Conservation (phyloP, 2,329 filamentous ascomycete species). For the Penicillium brasilianum region DNA sequence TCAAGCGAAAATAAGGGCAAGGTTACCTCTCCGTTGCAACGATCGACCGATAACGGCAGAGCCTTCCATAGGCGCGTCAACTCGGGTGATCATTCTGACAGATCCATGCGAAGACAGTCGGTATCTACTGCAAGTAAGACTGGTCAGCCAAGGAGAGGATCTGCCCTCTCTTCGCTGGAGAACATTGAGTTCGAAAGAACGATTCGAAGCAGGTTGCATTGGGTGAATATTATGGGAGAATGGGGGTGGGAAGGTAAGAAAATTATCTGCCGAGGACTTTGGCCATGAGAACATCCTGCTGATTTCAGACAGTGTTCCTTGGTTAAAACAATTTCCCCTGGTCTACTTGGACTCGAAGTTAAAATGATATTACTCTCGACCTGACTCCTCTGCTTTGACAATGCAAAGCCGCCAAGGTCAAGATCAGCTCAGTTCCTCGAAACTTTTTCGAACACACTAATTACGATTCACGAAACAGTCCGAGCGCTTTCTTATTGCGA, state of each 20-base stretch:
- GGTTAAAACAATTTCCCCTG: slow-evolving; percentile 6
- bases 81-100: slow-evolving; percentile 36
- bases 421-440: not conserved
- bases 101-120: slow-evolving; percentile 18
- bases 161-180: slow-evolving; percentile 42
- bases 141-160: slow-evolving; percentile 32
- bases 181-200: slow-evolving; percentile 64
- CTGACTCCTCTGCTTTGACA: not conserved
- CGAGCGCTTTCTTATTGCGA: slow-evolving; percentile 7
- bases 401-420: not conserved
- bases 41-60: slow-evolving; percentile 17
- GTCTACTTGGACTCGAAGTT: not conserved
- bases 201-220: slow-evolving; percentile 69
- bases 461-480: slow-evolving; percentile 16
- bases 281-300: not conserved
- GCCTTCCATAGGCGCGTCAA: slow-evolving; percentile 23
- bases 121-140: slow-evolving; percentile 17
- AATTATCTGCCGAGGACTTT: not conserved
- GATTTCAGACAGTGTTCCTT: slow-evolving; percentile 21
- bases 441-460: slow-evolving; percentile 9
- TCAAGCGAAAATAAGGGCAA: slow-evolving; percentile 12
- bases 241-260: slow-evolving; percentile 72
- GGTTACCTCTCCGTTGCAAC: slow-evolving; percentile 35
- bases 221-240: slow-evolving; percentile 73
- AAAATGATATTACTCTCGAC: not conserved